Conservation (phyloP, 371 early-diverging fungal species). For the Lichtheimia ornata region DNA sequence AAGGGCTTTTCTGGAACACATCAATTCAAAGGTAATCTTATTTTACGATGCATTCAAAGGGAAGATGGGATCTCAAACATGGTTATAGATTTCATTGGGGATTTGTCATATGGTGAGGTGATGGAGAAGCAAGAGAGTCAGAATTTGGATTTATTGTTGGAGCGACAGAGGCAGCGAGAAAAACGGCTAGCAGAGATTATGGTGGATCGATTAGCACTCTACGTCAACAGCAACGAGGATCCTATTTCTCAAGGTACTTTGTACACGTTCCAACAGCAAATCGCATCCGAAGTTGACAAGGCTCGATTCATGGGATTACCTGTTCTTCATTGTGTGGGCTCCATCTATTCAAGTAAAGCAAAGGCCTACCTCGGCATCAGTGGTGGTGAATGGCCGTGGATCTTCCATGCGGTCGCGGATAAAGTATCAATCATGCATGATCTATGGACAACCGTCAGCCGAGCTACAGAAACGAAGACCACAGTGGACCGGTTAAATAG, state of each 20-base stretch:
- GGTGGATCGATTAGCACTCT: neutral
- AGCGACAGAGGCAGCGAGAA: neutral
- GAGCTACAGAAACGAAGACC: neutral
- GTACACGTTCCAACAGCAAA: neutral
- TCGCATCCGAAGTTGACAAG: neutral
- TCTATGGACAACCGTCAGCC: neutral
- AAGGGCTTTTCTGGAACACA: neutral
- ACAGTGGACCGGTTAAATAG: neutral
- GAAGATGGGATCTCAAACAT: neutral
- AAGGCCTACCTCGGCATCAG: slow-evolving; percentile 74
- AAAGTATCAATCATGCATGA: neutral
- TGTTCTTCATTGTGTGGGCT: slow-evolving; percentile 58
- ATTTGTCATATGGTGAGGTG: neutral
- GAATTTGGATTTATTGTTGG: neutral
- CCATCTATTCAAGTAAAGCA: slow-evolving; percentile 82
- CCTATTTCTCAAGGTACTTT: neutral
- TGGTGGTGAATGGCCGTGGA: slow-evolving; percentile 46
- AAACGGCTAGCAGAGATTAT: neutral
- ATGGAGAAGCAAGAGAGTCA: neutral
- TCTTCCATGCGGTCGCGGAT: neutral
- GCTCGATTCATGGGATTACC: neutral
- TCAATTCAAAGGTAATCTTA: neutral
- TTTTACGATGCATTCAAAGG: neutral
- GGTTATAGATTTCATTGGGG: neutral
- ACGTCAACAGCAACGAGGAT: neutral